These are phyloP conservation scores for Eragrostis curvula DNA, from an alignment of 176 grass and related monocot species.

Conservation along the genomic window DNA sequence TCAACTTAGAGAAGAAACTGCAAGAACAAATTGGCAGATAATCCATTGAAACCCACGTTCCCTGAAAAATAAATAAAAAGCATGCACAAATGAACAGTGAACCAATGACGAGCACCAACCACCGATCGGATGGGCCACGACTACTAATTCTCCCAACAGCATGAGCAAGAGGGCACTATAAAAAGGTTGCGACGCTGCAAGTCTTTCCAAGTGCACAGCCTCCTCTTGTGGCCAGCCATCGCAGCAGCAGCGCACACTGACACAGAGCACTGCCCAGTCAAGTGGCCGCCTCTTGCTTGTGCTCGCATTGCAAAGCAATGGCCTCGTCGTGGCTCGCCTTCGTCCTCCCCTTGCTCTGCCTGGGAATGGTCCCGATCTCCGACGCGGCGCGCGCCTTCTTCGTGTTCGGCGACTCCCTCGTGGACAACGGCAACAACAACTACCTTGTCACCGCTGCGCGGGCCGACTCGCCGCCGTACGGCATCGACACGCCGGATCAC, in stretches of 20 bases:
- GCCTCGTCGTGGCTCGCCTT: slow-evolving; percentile 4
- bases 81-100: background rate
- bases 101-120: slow-evolving; percentile 32
- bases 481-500: slow-evolving; percentile 74
- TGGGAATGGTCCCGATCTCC: background rate
- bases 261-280: background rate
- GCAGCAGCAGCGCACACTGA: background rate
- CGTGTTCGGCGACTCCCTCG: slow-evolving; percentile 94
- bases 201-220: background rate
- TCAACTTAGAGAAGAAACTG: background rate
- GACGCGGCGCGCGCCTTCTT: slow-evolving; percentile 81
- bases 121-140: background rate
- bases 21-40: background rate
- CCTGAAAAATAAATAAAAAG: no score
- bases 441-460: slow-evolving; percentile 70
- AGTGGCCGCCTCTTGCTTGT: no score
- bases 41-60: no score
- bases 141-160: background rate
- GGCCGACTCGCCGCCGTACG: slow-evolving; percentile 81
- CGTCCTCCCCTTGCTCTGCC: slow-evolving; percentile 10
- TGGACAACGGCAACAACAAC: slow-evolving; percentile 98
- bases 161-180: background rate
- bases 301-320: slow-evolving; percentile 12
- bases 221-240: background rate
- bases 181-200: slow-evolving; percentile 6